These are phyloP conservation scores for Nicotiana obtusifolia DNA, from an alignment of 257 asterid species.

Conservation along the genomic window DNA sequence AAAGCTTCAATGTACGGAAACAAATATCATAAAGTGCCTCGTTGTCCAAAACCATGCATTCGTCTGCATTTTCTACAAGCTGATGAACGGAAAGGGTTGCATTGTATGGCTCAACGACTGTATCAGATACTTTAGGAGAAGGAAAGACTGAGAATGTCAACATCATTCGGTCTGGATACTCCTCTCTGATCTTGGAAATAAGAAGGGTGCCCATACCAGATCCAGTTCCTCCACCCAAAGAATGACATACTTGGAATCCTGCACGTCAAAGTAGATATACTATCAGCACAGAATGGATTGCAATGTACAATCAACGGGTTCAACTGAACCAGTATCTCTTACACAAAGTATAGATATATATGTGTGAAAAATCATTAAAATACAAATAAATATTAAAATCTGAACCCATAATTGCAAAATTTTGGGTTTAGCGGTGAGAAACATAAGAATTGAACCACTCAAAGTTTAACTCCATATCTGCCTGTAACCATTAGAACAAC, in stretches of 20 bases:
- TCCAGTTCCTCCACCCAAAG: constrained; percentile 51
- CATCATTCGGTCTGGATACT: constrained; percentile 50
- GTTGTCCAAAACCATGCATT: constrained; percentile 50
- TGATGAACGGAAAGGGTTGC: constrained; percentile 49
- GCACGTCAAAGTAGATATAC: background rate
- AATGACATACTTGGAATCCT: constrained; percentile 47
- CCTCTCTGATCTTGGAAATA: constrained; percentile 46
- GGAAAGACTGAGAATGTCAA: constrained; percentile 43
- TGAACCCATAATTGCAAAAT: no score
- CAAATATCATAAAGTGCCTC: constrained; percentile 49
- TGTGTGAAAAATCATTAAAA: no score
- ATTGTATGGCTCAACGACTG: constrained; percentile 48
- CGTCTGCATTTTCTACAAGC: constrained; percentile 48
- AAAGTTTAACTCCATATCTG: no score
- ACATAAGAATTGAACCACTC: no score
- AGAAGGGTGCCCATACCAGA: constrained; percentile 51
- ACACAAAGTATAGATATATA: no score
- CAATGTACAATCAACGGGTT: no score
- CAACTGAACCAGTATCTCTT: no score
- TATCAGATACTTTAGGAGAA: constrained; percentile 45
- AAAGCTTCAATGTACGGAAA: constrained; percentile 41
- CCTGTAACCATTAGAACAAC: no score
- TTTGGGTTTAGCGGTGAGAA: no score
- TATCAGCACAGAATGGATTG: background rate
- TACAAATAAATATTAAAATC: no score